These are phyloP conservation scores for Ceriops tagal DNA, from an alignment of 345 rosid genomes.

Conservation along the genomic window DNA sequence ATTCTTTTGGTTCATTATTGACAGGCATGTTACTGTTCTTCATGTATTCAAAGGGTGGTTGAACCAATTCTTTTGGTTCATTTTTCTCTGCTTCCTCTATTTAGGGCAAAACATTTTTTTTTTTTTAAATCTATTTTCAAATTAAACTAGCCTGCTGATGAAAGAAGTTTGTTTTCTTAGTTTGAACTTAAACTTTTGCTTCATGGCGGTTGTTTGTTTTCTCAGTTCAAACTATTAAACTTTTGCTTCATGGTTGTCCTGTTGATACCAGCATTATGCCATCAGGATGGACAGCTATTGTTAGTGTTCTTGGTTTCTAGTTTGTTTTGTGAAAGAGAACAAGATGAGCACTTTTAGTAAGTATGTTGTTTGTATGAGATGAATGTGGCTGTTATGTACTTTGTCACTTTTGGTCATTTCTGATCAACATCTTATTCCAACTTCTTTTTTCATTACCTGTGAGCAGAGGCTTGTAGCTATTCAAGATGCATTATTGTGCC, in stretches of 20 bases:
- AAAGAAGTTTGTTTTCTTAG: too few relatives aligned
- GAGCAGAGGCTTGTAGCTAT: slow-evolving; percentile 60
- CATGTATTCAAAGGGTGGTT: too few relatives aligned
- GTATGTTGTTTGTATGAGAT: background rate
- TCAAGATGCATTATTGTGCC: slow-evolving; percentile 64
- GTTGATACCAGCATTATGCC: background rate
- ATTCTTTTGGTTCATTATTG: background rate
- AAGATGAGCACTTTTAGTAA: background rate
- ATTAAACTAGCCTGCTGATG: too few relatives aligned
- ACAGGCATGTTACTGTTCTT: background rate
- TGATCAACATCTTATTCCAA: background rate
- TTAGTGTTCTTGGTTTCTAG: background rate
- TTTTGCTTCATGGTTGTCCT: background rate
- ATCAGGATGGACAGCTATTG: too few relatives aligned
- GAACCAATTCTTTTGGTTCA: too few relatives aligned
- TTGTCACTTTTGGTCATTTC: background rate
- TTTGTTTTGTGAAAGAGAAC: background rate
- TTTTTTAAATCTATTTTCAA: too few relatives aligned
- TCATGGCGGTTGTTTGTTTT: too few relatives aligned
- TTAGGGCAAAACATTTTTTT: too few relatives aligned
- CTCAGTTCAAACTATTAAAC: too few relatives aligned
- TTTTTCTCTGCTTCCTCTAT: too few relatives aligned
- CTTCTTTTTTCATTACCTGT: slow-evolving; percentile 2
- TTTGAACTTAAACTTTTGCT: too few relatives aligned
- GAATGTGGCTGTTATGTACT: background rate